phyloP scores from a whole-genome alignment of 768 basidiomycete genomes.

The Bullera alba region DNA sequence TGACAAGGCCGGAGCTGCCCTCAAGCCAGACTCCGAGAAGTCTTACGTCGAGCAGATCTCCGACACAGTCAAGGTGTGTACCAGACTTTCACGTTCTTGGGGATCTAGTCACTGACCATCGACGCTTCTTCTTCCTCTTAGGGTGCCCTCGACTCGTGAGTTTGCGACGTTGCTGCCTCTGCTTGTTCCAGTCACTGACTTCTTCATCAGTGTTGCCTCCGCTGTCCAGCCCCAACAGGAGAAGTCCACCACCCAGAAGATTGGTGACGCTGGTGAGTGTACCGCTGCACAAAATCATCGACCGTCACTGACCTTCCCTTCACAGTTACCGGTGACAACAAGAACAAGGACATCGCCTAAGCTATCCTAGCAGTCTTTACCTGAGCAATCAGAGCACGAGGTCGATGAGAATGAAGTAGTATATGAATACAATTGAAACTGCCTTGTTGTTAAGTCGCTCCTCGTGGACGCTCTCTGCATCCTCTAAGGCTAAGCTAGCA shows the following conservation, averaged over 20 bases:
- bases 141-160: slow-evolving; percentile 25
- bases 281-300: background rate
- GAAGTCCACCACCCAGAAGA: slow-evolving; percentile 40
- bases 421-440: too few species aligned
- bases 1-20: slow-evolving; percentile 31
- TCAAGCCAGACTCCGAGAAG: slow-evolving; percentile 40
- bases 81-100: too few species aligned
- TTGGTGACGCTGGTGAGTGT: slow-evolving; percentile 32
- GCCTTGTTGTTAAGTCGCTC: too few species aligned
- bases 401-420: too few species aligned
- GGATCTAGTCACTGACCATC: too few species aligned
- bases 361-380: too few species aligned
- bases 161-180: background rate
- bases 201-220: slow-evolving; percentile 20
- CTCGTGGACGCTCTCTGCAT: too few species aligned
- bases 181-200: background rate
- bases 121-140: too few species aligned
- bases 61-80: background rate
- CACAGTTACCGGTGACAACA: slow-evolving; percentile 32
- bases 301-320: background rate
- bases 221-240: slow-evolving; percentile 37
- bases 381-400: too few species aligned
- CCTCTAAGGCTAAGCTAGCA: too few species aligned
- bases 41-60: slow-evolving; percentile 26
- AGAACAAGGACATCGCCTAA: slow-evolving; percentile 20